phyloP scores from a whole-genome alignment of 164 flowering plant genomes.

The Malania oleifera region DNA sequence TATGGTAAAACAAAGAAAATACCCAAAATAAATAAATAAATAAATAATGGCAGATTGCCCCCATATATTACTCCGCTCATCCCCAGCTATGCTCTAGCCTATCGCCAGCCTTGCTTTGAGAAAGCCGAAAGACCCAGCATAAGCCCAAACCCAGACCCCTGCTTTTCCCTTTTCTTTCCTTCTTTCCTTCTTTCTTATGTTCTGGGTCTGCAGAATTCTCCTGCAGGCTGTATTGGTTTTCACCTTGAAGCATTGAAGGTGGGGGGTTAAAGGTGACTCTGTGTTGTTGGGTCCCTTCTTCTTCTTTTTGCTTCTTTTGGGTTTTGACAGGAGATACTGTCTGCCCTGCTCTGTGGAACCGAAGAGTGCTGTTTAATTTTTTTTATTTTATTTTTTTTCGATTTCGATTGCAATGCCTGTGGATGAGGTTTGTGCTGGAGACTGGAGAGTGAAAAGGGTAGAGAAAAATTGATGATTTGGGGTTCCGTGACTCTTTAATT shows the following conservation, averaged over 20 bases:
- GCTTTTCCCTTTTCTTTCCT: too few species aligned
- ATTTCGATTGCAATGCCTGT: background rate
- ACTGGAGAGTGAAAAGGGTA: too few species aligned
- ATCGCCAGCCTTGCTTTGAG: conserved; percentile 16
- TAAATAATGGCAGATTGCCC: background rate
- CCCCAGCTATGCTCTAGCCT: conserved; percentile 8
- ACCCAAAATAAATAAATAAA: too few species aligned
- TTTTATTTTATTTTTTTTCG: background rate
- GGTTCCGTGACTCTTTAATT: conserved; percentile 6
- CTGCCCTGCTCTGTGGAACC: conserved; percentile 17
- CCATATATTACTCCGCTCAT: conserved; percentile 10
- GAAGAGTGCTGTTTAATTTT: background rate
- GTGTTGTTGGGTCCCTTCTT: conserved; percentile 10
- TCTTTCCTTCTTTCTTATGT: conserved; percentile 11
- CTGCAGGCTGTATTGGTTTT: conserved; percentile 13
- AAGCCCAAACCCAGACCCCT: too few species aligned
- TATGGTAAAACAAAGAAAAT: too few species aligned
- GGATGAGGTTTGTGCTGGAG: too few species aligned
- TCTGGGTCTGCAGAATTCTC: conserved; percentile 24
- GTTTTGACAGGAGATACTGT: conserved; percentile 9
- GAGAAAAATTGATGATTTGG: background rate
- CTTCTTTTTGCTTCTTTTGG: background rate
- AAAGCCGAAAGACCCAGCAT: conserved; percentile 26
- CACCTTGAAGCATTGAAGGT: conserved; percentile 8
- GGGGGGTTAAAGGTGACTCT: conserved; percentile 8